Percentiles rank a stretch among this genome's conserved stretches.
These are phyloP conservation scores for Mycena belliarum DNA, from an alignment of 768 basidiomycete genomes.

Conservation along the genomic window DNA sequence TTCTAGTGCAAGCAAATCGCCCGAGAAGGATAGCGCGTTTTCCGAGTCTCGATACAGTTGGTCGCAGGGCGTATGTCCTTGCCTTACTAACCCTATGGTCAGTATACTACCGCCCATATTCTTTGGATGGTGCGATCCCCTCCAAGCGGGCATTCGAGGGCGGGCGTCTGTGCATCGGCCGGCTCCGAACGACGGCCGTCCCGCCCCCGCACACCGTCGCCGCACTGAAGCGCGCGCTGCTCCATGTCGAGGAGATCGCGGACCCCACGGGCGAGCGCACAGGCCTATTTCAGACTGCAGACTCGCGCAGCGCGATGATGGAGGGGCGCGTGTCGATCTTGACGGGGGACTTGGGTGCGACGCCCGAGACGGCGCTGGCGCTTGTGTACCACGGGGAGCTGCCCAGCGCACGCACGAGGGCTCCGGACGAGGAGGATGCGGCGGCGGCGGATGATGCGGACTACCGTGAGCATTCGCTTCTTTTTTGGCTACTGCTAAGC, in stretches of 20 bases:
- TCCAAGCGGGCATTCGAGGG: not conserved
- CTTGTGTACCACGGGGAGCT: not conserved
- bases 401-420: not conserved
- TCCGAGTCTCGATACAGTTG: no score
- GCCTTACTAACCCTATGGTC: no score
- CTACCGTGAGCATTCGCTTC: no score
- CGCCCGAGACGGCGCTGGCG: not conserved
- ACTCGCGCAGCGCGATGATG: not conserved
- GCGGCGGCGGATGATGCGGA: no score
- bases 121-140: no score
- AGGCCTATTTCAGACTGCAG: not conserved
- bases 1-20: no score
- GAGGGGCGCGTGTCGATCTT: not conserved
- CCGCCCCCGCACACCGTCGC: not conserved
- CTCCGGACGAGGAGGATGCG: no score
- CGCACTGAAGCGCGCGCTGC: conserved; percentile 1
- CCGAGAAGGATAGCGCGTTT: no score
- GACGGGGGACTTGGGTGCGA: not conserved
- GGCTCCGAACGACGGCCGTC: not conserved
- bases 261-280: not conserved
- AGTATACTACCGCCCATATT: no score
- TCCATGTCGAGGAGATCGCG: not conserved
- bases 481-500: no score
- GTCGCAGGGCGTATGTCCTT: no score
- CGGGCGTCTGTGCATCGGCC: no score